Conservation (phyloP, 768 basidiomycete genomes). For the Punctularia strigosozonata region DNA sequence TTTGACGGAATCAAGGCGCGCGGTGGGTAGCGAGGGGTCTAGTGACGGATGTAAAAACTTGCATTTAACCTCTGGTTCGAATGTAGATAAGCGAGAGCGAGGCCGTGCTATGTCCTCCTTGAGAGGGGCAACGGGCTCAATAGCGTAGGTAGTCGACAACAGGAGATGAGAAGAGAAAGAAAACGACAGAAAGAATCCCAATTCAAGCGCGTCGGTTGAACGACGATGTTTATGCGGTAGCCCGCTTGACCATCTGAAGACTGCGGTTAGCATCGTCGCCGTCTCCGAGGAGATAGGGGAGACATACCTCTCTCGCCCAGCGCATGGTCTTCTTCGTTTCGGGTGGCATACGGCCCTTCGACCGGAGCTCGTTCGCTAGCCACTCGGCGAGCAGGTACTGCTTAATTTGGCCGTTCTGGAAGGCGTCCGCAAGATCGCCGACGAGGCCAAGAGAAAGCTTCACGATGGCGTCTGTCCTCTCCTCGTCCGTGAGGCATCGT, state of each 20-base stretch:
- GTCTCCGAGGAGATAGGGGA: constrained; percentile 4
- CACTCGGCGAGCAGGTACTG: constrained; percentile 68
- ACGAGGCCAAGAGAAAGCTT: constrained; percentile 75
- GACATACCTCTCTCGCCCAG: constrained; percentile 83
- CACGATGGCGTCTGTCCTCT: constrained; percentile 67
- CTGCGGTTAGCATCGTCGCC: neutral
- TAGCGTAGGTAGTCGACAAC: no score
- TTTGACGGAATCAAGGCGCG: no score
- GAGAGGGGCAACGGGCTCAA: no score
- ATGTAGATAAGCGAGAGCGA: no score
- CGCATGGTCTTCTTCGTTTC: constrained; percentile 85
- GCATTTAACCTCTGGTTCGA: no score
- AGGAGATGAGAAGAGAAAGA: no score
- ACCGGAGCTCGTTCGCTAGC: constrained; percentile 63
- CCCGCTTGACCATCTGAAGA: constrained; percentile 63
- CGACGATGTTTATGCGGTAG: constrained; percentile 56
- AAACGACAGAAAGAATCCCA: no score
- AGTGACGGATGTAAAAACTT: no score
- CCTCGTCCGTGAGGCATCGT: constrained; percentile 68
- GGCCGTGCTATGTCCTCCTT: no score
- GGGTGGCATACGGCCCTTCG: constrained; percentile 57
- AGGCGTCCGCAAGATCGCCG: constrained; percentile 88
- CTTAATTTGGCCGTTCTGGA: constrained; percentile 73
- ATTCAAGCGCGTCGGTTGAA: no score
- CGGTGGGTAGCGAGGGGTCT: no score